Evolutionary conservation across 768 basidiomycete genomes (phyloP).

Genomic region (Amanita muscaria): DNA sequence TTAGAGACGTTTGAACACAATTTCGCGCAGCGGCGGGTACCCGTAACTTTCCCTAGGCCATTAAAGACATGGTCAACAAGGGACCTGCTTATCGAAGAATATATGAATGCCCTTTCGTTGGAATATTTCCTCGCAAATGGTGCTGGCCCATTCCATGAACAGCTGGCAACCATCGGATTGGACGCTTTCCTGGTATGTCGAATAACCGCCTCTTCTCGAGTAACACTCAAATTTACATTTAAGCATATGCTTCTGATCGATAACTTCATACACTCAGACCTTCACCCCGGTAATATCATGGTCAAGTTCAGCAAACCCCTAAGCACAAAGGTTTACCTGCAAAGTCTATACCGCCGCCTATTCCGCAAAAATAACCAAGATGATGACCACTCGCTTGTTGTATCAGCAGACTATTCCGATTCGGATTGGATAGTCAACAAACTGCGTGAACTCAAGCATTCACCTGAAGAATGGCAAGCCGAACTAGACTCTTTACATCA

Average conservation of each 20-base stretch:
- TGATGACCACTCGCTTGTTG: conserved; percentile 17
- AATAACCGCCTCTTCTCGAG: not conserved
- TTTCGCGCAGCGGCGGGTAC: conserved; percentile 69
- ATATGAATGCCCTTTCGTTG: conserved; percentile 83
- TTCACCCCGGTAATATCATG: conserved; percentile 95
- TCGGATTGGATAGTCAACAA: conserved; percentile 58
- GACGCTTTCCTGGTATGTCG: conserved; percentile 84
- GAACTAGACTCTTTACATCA: conserved; percentile 54
- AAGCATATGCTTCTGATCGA: conserved; percentile 99
- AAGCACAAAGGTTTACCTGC: conserved; percentile 53
- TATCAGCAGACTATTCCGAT: conserved; percentile 34
- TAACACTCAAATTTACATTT: not conserved
- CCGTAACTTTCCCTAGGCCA: conserved; percentile 87
- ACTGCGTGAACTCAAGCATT: conserved; percentile 52
- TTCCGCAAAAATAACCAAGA: conserved; percentile 26
- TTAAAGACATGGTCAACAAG: conserved; percentile 72
- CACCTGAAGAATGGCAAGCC: conserved; percentile 58
- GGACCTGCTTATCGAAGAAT: conserved; percentile 88
- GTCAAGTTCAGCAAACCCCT: conserved; percentile 91
- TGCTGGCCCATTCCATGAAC: conserved; percentile 84
- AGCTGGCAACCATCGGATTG: conserved; percentile 85
- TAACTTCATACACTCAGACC: conserved; percentile 92
- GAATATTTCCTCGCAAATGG: conserved; percentile 84
- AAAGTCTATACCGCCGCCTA: conserved; percentile 47
- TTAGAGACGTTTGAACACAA: conserved; percentile 78